phyloP scores from a whole-genome alignment of 306 rosid species.

The Cyclanthera cordifolia region DNA sequence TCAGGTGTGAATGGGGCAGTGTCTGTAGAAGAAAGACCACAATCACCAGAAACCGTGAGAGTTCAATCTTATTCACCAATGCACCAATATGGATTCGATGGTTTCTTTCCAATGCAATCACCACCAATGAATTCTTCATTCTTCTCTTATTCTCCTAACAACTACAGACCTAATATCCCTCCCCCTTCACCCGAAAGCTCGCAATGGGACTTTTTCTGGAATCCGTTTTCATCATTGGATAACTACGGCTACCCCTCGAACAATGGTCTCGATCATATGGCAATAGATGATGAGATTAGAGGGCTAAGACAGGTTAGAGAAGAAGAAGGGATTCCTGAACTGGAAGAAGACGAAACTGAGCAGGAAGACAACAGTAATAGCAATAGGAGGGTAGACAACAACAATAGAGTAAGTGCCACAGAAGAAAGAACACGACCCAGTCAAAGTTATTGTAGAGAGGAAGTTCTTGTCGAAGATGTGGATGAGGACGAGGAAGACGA shows the following conservation, averaged over 20 bases:
- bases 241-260: constrained; percentile 55
- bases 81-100: constrained; percentile 47
- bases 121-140: constrained; percentile 42
- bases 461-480: constrained; percentile 53
- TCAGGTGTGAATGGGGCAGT: constrained; percentile 61
- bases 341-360: constrained; percentile 64
- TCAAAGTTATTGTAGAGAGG: constrained; percentile 34
- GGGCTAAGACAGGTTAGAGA: constrained; percentile 64
- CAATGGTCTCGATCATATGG: constrained; percentile 32
- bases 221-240: constrained; percentile 76
- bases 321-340: constrained; percentile 86
- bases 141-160: constrained; percentile 57
- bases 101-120: constrained; percentile 48
- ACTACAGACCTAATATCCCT: constrained; percentile 40
- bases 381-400: constrained; percentile 5
- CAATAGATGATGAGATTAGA: constrained; percentile 51
- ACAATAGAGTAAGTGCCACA: constrained; percentile 21
- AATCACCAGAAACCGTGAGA: constrained; percentile 51
- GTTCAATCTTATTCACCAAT: constrained; percentile 53
- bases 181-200: constrained; percentile 64
- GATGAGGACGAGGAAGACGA: constrained; percentile 41
- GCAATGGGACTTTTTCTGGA: constrained; percentile 93
- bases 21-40: constrained; percentile 73
- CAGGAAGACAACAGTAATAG: constrained; percentile 27
- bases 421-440: constrained; percentile 35